Evolutionary conservation across 192 early-diverging fungal species (phyloP).

Genomic region (Rhizophagus sp.): DNA sequence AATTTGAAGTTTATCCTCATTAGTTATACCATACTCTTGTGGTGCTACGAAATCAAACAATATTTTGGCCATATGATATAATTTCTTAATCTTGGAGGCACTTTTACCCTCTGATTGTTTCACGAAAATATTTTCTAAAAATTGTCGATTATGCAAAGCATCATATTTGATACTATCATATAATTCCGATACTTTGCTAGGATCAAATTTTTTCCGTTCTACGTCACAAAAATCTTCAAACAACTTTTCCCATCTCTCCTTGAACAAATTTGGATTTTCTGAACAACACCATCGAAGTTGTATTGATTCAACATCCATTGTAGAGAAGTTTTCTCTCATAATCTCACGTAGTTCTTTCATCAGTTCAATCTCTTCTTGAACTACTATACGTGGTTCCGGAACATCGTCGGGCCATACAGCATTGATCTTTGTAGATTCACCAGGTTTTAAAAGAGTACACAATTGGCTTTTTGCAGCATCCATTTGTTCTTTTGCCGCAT

Average conservation of each 20-base stretch:
- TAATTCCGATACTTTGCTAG: constrained; percentile 87
- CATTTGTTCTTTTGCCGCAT: constrained; percentile 93
- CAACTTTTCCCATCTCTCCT: constrained; percentile 96
- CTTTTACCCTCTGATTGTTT: constrained; percentile 34
- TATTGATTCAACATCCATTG: constrained; percentile 55
- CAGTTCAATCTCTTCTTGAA: constrained; percentile 69
- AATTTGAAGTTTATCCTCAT: constrained; percentile 82
- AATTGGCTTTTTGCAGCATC: constrained; percentile 83
- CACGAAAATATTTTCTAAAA: constrained; percentile 73
- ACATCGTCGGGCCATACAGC: constrained; percentile 43
- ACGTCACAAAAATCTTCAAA: constrained; percentile 80
- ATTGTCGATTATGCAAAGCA: constrained; percentile 91
- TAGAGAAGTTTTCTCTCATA: constrained; percentile 80
- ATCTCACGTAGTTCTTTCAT: constrained; percentile 65
- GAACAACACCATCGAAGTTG: constrained; percentile 89
- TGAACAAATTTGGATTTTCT: constrained; percentile 82
- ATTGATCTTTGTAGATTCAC: constrained; percentile 35
- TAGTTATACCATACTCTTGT: constrained; percentile 89
- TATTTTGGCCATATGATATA: constrained; percentile 81
- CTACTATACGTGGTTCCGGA: constrained; percentile 46
- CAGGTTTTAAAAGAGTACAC: constrained; percentile 41
- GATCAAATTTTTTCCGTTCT: constrained; percentile 61
- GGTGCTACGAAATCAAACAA: constrained; percentile 94
- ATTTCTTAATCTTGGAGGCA: constrained; percentile 48
- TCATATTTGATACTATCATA: constrained; percentile 98